Evolutionary conservation across 2,329 filamentous ascomycete genomes (phyloP).

Genomic region (Fusarium humuli): DNA sequence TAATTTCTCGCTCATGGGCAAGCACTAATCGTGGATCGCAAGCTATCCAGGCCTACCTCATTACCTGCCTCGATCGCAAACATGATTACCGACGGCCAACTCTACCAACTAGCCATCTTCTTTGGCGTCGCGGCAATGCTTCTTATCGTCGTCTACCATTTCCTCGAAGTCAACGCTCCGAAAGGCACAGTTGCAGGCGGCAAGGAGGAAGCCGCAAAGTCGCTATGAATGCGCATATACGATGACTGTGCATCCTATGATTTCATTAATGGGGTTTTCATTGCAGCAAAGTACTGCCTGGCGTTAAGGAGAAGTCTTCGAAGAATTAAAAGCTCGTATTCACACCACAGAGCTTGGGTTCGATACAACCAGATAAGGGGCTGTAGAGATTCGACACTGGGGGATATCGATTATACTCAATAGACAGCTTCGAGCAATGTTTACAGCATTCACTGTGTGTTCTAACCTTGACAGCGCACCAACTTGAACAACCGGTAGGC

Average conservation of each 20-base stretch:
- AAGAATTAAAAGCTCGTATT: conserved; percentile 12
- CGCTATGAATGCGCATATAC: conserved; percentile 27
- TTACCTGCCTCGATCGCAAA: conserved; percentile 52
- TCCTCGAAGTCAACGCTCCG: conserved; percentile 87
- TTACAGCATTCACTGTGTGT: not conserved
- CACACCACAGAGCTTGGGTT: conserved; percentile 7
- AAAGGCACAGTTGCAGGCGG: conserved; percentile 20
- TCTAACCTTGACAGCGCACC: not conserved
- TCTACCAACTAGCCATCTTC: conserved; percentile 93
- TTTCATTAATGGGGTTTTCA: conserved; percentile 18
- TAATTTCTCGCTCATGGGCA: not conserved
- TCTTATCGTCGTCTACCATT: conserved; percentile 94
- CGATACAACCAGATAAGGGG: conserved; percentile 10
- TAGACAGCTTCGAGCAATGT: not conserved
- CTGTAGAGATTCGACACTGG: not conserved
- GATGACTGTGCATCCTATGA: conserved; percentile 25
- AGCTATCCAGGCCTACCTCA: conserved; percentile 21
- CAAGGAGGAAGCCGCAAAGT: conserved; percentile 31
- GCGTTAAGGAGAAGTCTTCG: conserved; percentile 38
- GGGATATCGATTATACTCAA: conserved; percentile 13
- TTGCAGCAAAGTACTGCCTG: conserved; percentile 30
- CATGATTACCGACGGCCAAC: conserved; percentile 95
- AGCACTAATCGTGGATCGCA: conserved; percentile 21
- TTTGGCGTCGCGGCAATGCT: conserved; percentile 91
- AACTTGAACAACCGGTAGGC: not conserved